phyloP scores from a whole-genome alignment of 306 rosid species.

The Castanea mollissima region DNA sequence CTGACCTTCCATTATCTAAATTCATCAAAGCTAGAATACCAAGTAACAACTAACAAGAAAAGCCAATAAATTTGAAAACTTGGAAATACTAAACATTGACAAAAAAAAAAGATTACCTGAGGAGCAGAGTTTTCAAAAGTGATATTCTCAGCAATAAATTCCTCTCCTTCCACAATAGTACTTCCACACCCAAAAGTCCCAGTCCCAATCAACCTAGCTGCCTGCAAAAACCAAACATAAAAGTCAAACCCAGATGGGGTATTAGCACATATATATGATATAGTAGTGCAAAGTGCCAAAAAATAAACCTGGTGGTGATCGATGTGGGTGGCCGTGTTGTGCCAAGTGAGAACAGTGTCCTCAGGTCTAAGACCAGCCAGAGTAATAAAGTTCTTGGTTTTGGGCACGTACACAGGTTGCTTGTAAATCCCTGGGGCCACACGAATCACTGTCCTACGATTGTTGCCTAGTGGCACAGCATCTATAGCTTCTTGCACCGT shows the following conservation, averaged over 20 bases:
- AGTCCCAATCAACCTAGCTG: conserved; percentile 58
- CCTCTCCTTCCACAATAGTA: conserved; percentile 85
- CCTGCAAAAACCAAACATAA: conserved; percentile 39
- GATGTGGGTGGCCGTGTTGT: conserved; percentile 74
- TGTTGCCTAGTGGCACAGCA: conserved; percentile 74
- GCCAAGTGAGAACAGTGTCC: conserved; percentile 74
- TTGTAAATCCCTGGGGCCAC: conserved; percentile 68
- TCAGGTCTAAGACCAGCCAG: conserved; percentile 58
- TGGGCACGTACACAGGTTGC: conserved; percentile 79
- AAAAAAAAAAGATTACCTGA: conserved; percentile 41
- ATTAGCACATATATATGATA: neutral
- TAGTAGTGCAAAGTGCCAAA: neutral
- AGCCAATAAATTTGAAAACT: conserved; percentile 3
- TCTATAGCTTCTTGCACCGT: conserved; percentile 89
- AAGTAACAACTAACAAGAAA: conserved; percentile 10
- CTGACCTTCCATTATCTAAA: conserved; percentile 1
- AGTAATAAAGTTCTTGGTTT: conserved; percentile 83
- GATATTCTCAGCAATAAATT: conserved; percentile 86
- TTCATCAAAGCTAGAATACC: conserved; percentile 5
- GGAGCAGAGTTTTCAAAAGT: conserved; percentile 90
- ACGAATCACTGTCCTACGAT: conserved; percentile 64
- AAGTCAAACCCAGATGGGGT: conserved; percentile 16
- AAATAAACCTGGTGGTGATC: conserved; percentile 63
- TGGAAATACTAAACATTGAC: neutral
- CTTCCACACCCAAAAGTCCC: conserved; percentile 95